phyloP scores from a whole-genome alignment of 1,284 basidiomycete species.

The Pterula multifida region DNA sequence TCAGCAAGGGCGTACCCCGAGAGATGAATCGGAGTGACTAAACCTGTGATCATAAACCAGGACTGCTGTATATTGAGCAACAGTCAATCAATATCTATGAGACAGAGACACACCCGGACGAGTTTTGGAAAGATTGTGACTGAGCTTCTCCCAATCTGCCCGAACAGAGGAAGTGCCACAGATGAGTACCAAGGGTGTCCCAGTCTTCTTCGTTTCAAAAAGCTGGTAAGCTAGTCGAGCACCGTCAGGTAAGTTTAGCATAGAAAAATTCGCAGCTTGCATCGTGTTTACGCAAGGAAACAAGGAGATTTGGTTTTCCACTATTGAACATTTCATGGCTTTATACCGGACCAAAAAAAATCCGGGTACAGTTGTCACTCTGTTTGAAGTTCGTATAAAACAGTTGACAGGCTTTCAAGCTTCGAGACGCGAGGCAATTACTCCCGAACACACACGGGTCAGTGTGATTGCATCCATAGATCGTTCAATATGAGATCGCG shows the following conservation, averaged over 20 bases:
- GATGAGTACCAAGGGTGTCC: constrained; percentile 21
- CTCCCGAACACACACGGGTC: no score
- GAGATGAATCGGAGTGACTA: not conserved
- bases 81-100: no score
- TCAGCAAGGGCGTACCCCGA: not conserved
- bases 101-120: constrained; percentile 18
- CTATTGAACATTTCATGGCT: no score
- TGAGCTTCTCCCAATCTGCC: constrained; percentile 21
- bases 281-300: not conserved
- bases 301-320: not conserved
- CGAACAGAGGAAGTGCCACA: constrained; percentile 21
- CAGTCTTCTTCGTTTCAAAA: constrained; percentile 17
- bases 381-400: no score
- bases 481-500: no score
- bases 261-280: constrained; percentile 12
- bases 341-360: no score
- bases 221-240: constrained; percentile 22
- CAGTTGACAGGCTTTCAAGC: no score
- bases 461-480: no score
- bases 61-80: constrained; percentile 11
- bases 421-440: no score
- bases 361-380: not conserved
- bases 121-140: constrained; percentile 15
- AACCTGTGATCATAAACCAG: constrained; percentile 19
- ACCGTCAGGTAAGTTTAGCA: constrained; percentile 18